These are phyloP conservation scores for Fusarium tupiense DNA, from an alignment of 2,329 filamentous ascomycete species.

Conservation along the genomic window DNA sequence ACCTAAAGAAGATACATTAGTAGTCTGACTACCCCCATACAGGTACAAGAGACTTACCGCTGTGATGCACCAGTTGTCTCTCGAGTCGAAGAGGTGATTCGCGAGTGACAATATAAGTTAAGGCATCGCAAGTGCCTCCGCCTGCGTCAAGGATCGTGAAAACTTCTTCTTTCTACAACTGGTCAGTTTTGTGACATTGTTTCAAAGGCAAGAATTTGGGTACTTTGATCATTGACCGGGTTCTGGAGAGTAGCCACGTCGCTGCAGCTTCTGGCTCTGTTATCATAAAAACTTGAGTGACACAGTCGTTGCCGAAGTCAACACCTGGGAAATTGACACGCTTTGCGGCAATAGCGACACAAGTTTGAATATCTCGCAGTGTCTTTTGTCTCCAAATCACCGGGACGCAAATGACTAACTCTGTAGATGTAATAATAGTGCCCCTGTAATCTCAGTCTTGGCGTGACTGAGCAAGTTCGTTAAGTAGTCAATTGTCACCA, in stretches of 20 bases:
- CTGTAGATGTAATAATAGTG: not conserved
- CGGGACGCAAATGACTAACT: not conserved
- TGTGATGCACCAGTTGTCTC: not conserved
- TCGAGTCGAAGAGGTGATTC: not conserved
- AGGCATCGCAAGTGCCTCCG: not conserved
- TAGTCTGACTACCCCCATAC: not conserved
- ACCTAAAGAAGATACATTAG: not conserved
- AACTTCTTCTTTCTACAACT: not conserved
- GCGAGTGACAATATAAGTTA: not conserved
- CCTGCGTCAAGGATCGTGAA: slow-evolving; percentile 6
- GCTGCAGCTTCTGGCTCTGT: slow-evolving; percentile 13
- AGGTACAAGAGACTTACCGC: not conserved
- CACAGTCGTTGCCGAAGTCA: not conserved
- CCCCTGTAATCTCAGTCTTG: not conserved
- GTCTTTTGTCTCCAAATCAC: not conserved
- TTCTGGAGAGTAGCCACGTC: not conserved
- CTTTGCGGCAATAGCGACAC: not conserved
- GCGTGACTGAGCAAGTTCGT: not conserved
- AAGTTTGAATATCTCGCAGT: not conserved
- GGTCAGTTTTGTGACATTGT: too few species aligned
- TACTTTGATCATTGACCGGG: not conserved
- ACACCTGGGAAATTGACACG: not conserved
- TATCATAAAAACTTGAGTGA: not conserved
- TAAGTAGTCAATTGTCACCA: not conserved
- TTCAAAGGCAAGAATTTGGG: too few species aligned